Percentiles rank a stretch among this genome's conserved stretches.
Evolutionary conservation across 192 early-diverging fungal genomes (phyloP).

Genomic region (Chytriomyces sp.): DNA sequence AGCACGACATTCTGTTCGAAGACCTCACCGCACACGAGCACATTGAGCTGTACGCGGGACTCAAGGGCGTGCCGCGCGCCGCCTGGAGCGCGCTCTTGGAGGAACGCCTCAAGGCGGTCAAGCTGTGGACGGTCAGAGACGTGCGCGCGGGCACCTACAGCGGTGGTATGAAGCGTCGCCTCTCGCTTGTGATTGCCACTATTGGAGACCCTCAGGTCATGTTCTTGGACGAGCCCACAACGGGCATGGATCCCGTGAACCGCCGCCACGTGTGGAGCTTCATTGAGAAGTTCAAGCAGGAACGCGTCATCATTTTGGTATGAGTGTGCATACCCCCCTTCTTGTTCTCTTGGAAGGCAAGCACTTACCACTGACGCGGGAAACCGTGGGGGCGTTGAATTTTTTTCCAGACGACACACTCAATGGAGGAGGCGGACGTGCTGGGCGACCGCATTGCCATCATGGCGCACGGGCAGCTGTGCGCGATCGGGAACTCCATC

Average conservation of each 20-base stretch:
- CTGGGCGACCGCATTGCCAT: constrained; percentile 69
- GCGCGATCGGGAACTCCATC: constrained; percentile 65
- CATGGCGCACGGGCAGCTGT: constrained; percentile 73
- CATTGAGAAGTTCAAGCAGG: constrained; percentile 75
- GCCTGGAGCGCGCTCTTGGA: constrained; percentile 56
- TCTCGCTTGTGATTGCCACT: constrained; percentile 72
- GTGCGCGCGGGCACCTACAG: constrained; percentile 67
- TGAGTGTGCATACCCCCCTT: not conserved
- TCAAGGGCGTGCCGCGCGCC: constrained; percentile 67
- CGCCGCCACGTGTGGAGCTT: constrained; percentile 77
- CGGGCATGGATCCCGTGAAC: constrained; percentile 82
- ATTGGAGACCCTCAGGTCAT: constrained; percentile 73
- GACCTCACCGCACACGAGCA: constrained; percentile 76
- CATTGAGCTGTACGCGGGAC: constrained; percentile 70
- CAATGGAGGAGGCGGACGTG: constrained; percentile 63
- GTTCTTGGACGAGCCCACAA: constrained; percentile 70
- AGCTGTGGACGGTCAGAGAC: constrained; percentile 67
- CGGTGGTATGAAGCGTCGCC: constrained; percentile 73
- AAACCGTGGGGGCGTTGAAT: not conserved
- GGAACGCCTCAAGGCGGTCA: constrained; percentile 69
- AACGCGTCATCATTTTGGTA: constrained; percentile 65
- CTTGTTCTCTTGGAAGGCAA: not conserved
- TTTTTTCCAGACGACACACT: constrained; percentile 50
- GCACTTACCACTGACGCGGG: not conserved
- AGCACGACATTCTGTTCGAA: constrained; percentile 75